Percentiles rank a stretch among this genome's conserved stretches.
These are phyloP conservation scores for Melanopsichium pennsylvanicum DNA, from an alignment of 1,284 basidiomycete genomes.

Conservation along the genomic window DNA sequence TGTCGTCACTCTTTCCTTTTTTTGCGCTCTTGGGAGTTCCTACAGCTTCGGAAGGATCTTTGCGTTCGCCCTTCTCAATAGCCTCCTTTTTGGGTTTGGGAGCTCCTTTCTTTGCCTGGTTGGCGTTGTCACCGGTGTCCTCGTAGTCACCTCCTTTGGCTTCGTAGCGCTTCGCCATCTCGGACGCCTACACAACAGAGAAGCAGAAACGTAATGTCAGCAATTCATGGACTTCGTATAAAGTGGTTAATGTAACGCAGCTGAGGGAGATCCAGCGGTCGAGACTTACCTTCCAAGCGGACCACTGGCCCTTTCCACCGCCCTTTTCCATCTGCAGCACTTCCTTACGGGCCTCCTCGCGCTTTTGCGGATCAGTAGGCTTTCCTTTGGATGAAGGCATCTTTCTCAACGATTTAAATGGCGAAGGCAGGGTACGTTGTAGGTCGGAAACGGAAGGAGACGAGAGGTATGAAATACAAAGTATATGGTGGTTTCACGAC, in stretches of 20 bases:
- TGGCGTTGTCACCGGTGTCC: slow-evolving; percentile 67
- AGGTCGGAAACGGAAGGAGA: too few species aligned
- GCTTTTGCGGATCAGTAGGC: slow-evolving; percentile 67
- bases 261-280: too few species aligned
- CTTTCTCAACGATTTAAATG: too few species aligned
- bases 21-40: slow-evolving; percentile 29
- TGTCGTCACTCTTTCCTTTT: neutral
- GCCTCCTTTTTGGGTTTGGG: slow-evolving; percentile 66
- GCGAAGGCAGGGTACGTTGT: too few species aligned
- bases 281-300: slow-evolving; percentile 64
- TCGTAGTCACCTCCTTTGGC: slow-evolving; percentile 67
- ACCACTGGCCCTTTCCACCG: slow-evolving; percentile 67
- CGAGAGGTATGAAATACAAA: too few species aligned
- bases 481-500: neutral
- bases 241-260: too few species aligned
- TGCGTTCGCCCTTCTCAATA: slow-evolving; percentile 38
- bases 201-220: neutral
- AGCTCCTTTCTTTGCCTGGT: slow-evolving; percentile 66
- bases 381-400: slow-evolving; percentile 68
- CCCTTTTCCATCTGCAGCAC: slow-evolving; percentile 66
- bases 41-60: slow-evolving; percentile 29
- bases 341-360: slow-evolving; percentile 67
- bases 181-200: slow-evolving; percentile 33
- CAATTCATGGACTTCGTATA: too few species aligned
- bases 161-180: slow-evolving; percentile 68